Conservation (phyloP, 805 yeast genomes). For the Wickerhamia fluorescens region DNA sequence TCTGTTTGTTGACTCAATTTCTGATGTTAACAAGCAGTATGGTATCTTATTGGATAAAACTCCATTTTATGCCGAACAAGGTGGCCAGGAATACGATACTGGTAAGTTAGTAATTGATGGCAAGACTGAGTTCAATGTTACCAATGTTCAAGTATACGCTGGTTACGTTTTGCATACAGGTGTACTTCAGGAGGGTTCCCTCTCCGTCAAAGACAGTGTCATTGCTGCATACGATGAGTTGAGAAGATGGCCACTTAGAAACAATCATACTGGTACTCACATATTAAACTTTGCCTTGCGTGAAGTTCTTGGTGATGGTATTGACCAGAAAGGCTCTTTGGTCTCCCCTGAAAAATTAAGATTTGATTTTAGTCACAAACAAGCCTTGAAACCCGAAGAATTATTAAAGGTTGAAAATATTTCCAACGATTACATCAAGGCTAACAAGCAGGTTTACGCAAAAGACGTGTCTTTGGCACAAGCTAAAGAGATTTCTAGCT, state of each 20-base stretch:
- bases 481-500: conserved; percentile 74
- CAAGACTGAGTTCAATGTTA: conserved; percentile 77
- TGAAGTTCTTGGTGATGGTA: conserved; percentile 76
- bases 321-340: conserved; percentile 94
- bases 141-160: conserved; percentile 85
- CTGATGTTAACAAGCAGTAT: conserved; percentile 40
- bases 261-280: conserved; percentile 98
- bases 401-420: conserved; percentile 69
- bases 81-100: conserved; percentile 97
- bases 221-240: conserved; percentile 87
- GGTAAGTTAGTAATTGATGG: conserved; percentile 92
- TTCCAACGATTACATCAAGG: conserved; percentile 62
- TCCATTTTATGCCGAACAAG: conserved; percentile 96
- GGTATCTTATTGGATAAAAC: conserved; percentile 87
- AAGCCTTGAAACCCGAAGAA: conserved; percentile 68
- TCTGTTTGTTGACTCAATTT: conserved; percentile 45
- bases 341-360: conserved; percentile 94
- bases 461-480: conserved; percentile 69
- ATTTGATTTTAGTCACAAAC: conserved; percentile 93
- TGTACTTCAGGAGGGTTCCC: conserved; percentile 63
- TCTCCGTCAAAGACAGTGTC: conserved; percentile 61
- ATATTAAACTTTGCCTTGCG: conserved; percentile 84
- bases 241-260: conserved; percentile 93
- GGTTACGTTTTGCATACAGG: conserved; percentile 98
- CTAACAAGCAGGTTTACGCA: conserved; percentile 67